Percentiles rank a stretch among this genome's conserved stretches.
These are phyloP conservation scores for Exsudoporus floridanus DNA, from an alignment of 1,284 basidiomycete genomes.

Conservation along the genomic window DNA sequence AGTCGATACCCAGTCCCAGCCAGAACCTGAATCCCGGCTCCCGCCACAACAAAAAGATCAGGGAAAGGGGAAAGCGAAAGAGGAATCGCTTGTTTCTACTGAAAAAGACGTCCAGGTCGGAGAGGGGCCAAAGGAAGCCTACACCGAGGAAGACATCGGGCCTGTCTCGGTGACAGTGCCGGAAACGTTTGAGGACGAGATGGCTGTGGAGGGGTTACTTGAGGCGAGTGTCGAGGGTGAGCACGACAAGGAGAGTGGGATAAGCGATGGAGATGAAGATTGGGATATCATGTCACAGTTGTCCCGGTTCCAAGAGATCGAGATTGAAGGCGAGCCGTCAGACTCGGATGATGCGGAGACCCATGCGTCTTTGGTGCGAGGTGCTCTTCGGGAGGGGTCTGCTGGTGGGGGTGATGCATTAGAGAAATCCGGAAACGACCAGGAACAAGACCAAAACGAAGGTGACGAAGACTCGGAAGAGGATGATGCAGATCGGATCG, in stretches of 20 bases:
- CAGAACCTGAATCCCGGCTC: neutral
- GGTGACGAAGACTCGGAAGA: conserved; percentile 1
- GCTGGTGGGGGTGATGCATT: neutral
- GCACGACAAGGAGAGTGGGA: neutral
- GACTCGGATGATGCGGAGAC: conserved; percentile 35
- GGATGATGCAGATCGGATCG: conserved; percentile 16
- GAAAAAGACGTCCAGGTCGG: conserved; percentile 9
- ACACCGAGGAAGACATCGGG: neutral
- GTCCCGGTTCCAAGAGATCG: conserved; percentile 15
- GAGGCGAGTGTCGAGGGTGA: neutral
- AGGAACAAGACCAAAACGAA: neutral
- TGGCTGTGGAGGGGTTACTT: conserved; percentile 26
- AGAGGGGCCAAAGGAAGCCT: neutral
- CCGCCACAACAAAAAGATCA: neutral
- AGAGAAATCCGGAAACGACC: neutral
- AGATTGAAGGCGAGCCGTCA: conserved; percentile 14
- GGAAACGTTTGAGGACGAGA: conserved; percentile 22
- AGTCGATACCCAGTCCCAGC: conserved; percentile 9
- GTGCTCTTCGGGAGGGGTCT: neutral
- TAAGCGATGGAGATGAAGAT: neutral
- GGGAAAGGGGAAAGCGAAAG: conserved; percentile 12
- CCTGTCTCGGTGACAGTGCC: neutral
- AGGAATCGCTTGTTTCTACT: neutral
- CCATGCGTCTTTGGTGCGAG: conserved; percentile 17
- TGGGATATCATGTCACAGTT: neutral